These are phyloP conservation scores for Samsoniella hepiali DNA, from an alignment of 2,329 filamentous ascomycete species.

Conservation along the genomic window DNA sequence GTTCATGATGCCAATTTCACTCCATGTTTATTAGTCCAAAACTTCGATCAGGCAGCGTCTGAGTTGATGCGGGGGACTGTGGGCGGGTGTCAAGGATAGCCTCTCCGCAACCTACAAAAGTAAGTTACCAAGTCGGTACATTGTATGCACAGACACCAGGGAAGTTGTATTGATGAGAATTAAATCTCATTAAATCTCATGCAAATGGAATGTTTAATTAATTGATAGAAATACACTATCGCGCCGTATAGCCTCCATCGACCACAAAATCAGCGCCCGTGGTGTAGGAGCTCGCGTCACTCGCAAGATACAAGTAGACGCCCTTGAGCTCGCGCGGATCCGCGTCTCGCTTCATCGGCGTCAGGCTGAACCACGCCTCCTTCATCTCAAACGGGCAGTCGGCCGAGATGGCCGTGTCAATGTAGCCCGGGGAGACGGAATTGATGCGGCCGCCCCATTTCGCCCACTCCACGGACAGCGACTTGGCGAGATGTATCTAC, in stretches of 20 bases:
- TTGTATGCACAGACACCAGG: too few relatives aligned
- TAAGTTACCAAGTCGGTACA: too few relatives aligned
- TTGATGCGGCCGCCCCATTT: constrained; percentile 56
- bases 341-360: constrained; percentile 65
- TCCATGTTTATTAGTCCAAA: too few relatives aligned
- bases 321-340: constrained; percentile 65
- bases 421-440: constrained; percentile 60
- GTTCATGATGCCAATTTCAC: too few relatives aligned
- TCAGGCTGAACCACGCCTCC: constrained; percentile 66
- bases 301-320: constrained; percentile 68
- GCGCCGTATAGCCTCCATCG: constrained; percentile 56
- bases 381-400: constrained; percentile 60
- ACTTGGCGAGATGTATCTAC: constrained; percentile 37
- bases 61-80: too few relatives aligned
- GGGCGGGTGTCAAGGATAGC: too few relatives aligned
- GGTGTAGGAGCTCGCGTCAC: constrained; percentile 67
- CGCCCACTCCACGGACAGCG: constrained; percentile 58
- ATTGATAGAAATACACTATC: too few relatives aligned
- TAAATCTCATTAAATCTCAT: too few relatives aligned
- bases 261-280: constrained; percentile 65
- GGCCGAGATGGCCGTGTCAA: constrained; percentile 59
- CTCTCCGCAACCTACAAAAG: too few relatives aligned
- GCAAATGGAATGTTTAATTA: too few relatives aligned
- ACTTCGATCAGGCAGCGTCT: too few relatives aligned
- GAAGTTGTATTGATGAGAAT: too few relatives aligned